Percentiles rank a stretch among this genome's conserved stretches.
Evolutionary conservation across 2,329 filamentous ascomycete species (phyloP).

Genomic region (Fusarium sarcochroum): DNA sequence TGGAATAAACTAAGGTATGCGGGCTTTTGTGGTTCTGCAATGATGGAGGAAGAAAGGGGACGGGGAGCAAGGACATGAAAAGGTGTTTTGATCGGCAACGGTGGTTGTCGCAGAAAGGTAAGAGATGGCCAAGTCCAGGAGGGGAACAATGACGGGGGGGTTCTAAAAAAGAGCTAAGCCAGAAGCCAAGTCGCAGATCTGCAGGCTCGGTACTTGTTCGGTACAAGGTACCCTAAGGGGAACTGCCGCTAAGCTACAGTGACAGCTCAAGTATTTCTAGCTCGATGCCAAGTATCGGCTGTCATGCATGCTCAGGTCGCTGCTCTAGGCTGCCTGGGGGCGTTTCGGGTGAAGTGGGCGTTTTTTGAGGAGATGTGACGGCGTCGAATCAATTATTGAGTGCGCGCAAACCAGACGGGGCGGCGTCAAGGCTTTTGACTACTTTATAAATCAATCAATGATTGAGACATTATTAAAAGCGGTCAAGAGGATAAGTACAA

Average conservation of each 20-base stretch:
- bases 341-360: conserved; percentile 40
- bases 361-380: conserved; percentile 19
- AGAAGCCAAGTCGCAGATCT: conserved; percentile 50
- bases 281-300: conserved; percentile 18
- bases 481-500: neutral
- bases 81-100: conserved; percentile 39
- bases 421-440: conserved; percentile 21
- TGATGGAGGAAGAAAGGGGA: conserved; percentile 7
- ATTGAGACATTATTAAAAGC: conserved; percentile 2
- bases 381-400: conserved; percentile 37
- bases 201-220: conserved; percentile 34
- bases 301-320: conserved; percentile 26
- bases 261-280: conserved; percentile 23
- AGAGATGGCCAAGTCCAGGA: conserved; percentile 6
- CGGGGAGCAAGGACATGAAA: conserved; percentile 7
- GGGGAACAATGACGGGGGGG: conserved; percentile 4
- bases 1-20: conserved; percentile 3
- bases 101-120: conserved; percentile 37
- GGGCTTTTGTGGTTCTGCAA: conserved; percentile 12
- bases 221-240: conserved; percentile 22
- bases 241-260: conserved; percentile 5
- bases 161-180: conserved; percentile 41
- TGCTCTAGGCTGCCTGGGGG: neutral
- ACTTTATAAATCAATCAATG: neutral
- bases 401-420: conserved; percentile 18